Conservation (phyloP, 352 stramenopile genomes). For the Globisporangium perplexum region DNA sequence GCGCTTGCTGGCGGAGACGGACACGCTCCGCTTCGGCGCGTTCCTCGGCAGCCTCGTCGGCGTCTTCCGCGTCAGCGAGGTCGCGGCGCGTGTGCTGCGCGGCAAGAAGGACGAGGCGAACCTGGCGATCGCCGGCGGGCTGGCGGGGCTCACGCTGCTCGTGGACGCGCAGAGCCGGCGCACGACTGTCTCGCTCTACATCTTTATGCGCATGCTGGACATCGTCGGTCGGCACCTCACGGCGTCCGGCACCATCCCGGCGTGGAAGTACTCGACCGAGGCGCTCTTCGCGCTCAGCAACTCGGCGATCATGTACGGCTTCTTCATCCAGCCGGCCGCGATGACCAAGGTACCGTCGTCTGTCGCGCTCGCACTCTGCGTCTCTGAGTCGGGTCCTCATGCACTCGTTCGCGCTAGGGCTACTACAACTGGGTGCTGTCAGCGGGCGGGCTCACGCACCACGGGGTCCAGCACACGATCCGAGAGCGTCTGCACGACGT, state of each 20-base stretch:
- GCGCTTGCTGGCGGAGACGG: not conserved
- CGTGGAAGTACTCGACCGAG: slow-evolving; percentile 66
- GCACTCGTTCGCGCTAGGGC: slow-evolving; percentile 20
- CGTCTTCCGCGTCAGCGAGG: slow-evolving; percentile 58
- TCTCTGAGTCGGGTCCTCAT: not conserved
- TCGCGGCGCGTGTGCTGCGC: slow-evolving; percentile 36
- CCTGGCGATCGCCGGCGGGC: slow-evolving; percentile 56
- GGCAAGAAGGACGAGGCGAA: slow-evolving; percentile 46
- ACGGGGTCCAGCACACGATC: slow-evolving; percentile 67
- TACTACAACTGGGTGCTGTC: slow-evolving; percentile 86
- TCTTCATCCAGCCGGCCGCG: slow-evolving; percentile 57
- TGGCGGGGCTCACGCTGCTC: slow-evolving; percentile 65
- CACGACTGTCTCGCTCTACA: slow-evolving; percentile 76
- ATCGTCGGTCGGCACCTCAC: slow-evolving; percentile 69
- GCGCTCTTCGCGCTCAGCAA: slow-evolving; percentile 73
- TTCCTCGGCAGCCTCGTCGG: slow-evolving; percentile 78
- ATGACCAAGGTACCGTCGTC: slow-evolving; percentile 50
- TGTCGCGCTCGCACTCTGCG: too few species aligned
- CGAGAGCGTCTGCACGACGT: slow-evolving; percentile 51
- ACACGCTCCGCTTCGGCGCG: slow-evolving; percentile 20
- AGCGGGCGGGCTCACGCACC: slow-evolving; percentile 63
- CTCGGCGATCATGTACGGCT: slow-evolving; percentile 74
- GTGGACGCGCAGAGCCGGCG: slow-evolving; percentile 60
- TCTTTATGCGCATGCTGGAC: slow-evolving; percentile 84
- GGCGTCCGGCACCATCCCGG: slow-evolving; percentile 39